Base-by-base conservation (phyloP, 2,329 filamentous ascomycete genomes). In the Leptodontidium sp. region DNA sequence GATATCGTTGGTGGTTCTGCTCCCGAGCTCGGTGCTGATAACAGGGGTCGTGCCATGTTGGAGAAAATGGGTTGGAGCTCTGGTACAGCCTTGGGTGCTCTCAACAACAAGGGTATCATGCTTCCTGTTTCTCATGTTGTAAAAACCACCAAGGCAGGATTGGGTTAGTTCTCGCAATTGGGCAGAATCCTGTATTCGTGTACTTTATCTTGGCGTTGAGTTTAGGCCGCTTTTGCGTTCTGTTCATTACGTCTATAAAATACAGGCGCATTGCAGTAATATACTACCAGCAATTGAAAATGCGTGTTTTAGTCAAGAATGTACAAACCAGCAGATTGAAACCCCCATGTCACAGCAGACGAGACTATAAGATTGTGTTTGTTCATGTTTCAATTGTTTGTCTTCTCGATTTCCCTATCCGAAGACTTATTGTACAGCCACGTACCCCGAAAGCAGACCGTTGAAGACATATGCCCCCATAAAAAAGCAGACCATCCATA, bases 41-140 rank as follows among this genome's bases (percentile, higher is more conserved):
- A 97, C 78, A 93, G 89, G 73, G 96, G 96, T 12, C 88, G 93
- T 62, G 88, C 89, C 2, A 92, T 99, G 89, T 82, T 99, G 72
- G 93, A 97, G 82, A 98, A 96, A 81, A 98, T 98, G 96, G 96
- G 96, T 3, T 99, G 96, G 94, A 92, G 88, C 70, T 91, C 86
- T 64, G 96, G 96, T 5, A 97, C 91, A 77, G 92, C 92, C 1
- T 85, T 99, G 0, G 96, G 96, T 64, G 88, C 92, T 12, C 78
- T 84, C 1, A 90, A 97, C 71, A 97, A 97, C 79, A 93, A 96
- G 79, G 96, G 96, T 40, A 96, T 97, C 64, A 81, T 97, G 72
- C 88, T 93, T 70, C 95, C 95, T 0, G 91, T 99, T 29, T 86
- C 89, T 32, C 94, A 97, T 72, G 88, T 96, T 32, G 91, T 99